Evolutionary conservation across 169 alveolate genomes (phyloP).

Genomic region (Cryptosporidium canis): DNA sequence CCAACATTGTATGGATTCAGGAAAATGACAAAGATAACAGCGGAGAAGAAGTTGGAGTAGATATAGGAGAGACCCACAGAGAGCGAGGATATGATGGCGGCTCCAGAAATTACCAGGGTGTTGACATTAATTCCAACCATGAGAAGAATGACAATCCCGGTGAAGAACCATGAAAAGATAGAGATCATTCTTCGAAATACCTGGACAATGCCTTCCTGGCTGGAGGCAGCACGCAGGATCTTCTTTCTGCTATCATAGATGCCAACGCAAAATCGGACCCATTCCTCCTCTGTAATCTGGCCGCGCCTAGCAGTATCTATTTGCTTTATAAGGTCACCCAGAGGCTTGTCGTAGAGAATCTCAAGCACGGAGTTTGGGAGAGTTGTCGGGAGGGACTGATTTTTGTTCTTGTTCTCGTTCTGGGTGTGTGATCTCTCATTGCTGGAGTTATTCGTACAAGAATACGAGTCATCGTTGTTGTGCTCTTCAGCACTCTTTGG

Average conservation of each 20-base stretch:
- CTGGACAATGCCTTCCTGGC: conserved; percentile 84
- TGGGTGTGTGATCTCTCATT: neutral
- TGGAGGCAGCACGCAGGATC: conserved; percentile 64
- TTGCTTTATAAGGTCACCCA: conserved; percentile 61
- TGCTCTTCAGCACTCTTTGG: neutral
- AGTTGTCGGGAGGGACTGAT: conserved; percentile 48
- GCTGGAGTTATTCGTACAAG: neutral
- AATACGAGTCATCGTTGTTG: neutral
- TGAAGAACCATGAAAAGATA: conserved; percentile 80
- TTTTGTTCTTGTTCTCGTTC: neutral
- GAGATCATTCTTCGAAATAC: conserved; percentile 84
- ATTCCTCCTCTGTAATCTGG: conserved; percentile 66
- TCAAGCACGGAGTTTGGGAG: conserved; percentile 68
- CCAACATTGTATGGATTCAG: conserved; percentile 87
- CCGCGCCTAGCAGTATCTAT: conserved; percentile 69
- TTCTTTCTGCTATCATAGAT: conserved; percentile 66
- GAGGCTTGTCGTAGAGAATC: conserved; percentile 62
- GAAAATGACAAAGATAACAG: conserved; percentile 83
- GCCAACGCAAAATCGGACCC: conserved; percentile 69
- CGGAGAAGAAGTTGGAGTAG: conserved; percentile 84
- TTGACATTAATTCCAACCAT: conserved; percentile 85
- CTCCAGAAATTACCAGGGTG: conserved; percentile 87
- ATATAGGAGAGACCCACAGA: conserved; percentile 86
- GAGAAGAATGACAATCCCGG: conserved; percentile 81
- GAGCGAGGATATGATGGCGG: conserved; percentile 85